Evolutionary conservation across 1,284 basidiomycete species (phyloP).

Genomic region (Fomes fomentarius): DNA sequence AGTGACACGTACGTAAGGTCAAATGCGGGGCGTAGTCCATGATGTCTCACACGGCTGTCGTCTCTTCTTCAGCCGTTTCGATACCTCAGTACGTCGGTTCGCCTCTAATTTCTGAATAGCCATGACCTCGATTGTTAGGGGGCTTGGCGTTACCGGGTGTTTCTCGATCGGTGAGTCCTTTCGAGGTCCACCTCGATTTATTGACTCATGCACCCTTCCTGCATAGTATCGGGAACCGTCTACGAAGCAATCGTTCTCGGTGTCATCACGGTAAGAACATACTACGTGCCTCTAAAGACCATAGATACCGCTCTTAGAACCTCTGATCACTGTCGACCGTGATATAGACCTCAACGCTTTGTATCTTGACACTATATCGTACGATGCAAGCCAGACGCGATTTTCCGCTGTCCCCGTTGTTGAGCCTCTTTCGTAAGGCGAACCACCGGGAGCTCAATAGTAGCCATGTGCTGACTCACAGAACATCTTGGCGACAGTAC

Average conservation of each 20-base stretch:
- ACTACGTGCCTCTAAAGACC: not conserved
- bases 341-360: not conserved
- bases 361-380: not conserved
- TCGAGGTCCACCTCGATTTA: no score
- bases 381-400: not conserved
- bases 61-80: not conserved
- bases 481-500: not conserved
- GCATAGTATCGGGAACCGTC: not conserved
- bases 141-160: not conserved
- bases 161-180: not conserved
- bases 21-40: not conserved
- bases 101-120: not conserved
- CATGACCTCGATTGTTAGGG: not conserved
- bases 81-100: not conserved
- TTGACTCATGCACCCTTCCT: not conserved
- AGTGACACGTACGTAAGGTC: not conserved
- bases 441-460: not conserved
- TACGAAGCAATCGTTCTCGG: not conserved
- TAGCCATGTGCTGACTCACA: not conserved
- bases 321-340: not conserved
- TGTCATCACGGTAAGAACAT: not conserved
- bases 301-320: no score
- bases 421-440: not conserved
- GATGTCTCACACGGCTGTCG: not conserved
- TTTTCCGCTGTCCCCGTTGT: not conserved